These are phyloP conservation scores for Pseudognaphalium luteoalbum DNA, from an alignment of 129 eudicot species.

Conservation along the genomic window DNA sequence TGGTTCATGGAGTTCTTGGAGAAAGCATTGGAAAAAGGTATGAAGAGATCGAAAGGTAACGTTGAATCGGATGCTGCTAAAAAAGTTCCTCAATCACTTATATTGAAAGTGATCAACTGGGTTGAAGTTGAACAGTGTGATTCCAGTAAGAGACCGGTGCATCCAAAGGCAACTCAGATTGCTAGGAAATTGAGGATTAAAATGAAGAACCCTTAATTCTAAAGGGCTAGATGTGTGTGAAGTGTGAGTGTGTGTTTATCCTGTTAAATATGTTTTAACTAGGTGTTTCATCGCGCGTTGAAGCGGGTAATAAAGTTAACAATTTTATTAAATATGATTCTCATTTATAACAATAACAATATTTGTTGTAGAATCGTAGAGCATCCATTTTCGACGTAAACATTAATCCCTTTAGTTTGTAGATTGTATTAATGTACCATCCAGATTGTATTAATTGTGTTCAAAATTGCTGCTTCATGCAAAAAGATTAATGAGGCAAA, in stretches of 20 bases:
- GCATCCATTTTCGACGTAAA: not conserved
- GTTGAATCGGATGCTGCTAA: slow-evolving; percentile 37
- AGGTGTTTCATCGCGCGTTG: not conserved
- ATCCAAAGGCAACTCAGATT: slow-evolving; percentile 81
- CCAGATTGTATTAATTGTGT: too few species aligned
- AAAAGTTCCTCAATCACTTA: slow-evolving; percentile 74
- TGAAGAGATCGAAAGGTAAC: slow-evolving; percentile 49
- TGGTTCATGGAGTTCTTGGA: slow-evolving; percentile 97
- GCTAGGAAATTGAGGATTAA: slow-evolving; percentile 91
- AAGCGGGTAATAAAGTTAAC: not conserved
- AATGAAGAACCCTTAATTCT: slow-evolving; percentile 71
- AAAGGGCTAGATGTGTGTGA: slow-evolving; percentile 1
- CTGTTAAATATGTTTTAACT: not conserved
- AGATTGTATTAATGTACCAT: too few species aligned
- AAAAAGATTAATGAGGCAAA: too few species aligned
- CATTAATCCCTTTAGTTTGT: too few species aligned
- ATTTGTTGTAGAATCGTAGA: not conserved
- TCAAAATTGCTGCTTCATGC: too few species aligned
- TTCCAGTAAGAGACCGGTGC: slow-evolving; percentile 71
- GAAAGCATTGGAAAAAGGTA: slow-evolving; percentile 74
- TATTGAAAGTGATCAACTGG: slow-evolving; percentile 87
- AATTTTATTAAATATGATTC: too few species aligned
- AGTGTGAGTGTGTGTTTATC: slow-evolving; percentile 24
- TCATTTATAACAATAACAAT: not conserved
- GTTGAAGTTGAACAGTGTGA: slow-evolving; percentile 83